Evolutionary conservation across 352 stramenopile genomes (phyloP), one percentile per base, ranked within the genome.

Genomic region (Phytophthora uliginosa): DNA sequence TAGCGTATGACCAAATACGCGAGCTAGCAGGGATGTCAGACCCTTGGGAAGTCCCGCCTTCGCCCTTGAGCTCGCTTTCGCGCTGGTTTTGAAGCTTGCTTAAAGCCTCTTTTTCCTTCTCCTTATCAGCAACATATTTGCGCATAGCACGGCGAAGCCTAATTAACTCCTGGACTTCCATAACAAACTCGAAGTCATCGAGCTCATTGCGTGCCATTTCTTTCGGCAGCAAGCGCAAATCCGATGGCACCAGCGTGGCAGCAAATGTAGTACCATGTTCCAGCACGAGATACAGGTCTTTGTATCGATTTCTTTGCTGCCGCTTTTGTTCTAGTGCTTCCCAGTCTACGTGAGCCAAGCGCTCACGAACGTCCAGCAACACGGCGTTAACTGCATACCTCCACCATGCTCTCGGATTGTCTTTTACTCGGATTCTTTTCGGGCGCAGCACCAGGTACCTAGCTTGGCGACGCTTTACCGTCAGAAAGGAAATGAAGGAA

Each of bases 81-180:
- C 69, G 59, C 22, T 81, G 69, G 28, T 74, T 76, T 74, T 79
- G 77, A 12, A 68, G 62, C 56, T 76, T 79, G 48, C 53, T 79
- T 31, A 80, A 12, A 34, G 63, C 80, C 40, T 66, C 69, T 53
- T 74, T 77, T 26, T 83, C 58, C 62, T 80, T 82, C 17, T 82
- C 69, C 50, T 85, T 78, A 8, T 83, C 59, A 13, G 59, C 53
- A 13, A 95, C 76, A 51, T 83, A 63, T 53, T 89, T 78, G 24
- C 89, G 79, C 7, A 88, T 82, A 33, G 66, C 67, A 47, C 76
- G 77, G 4, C 90, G 84, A 52, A 95, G 77, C 7, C 70, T 83
- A 3, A 96, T 76, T 13, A 96, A 73, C 24, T 95, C 84, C 57
- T 92, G 71, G 26, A 92, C 86, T 52, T 96, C 86, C 51, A 95